Base-by-base conservation (phyloP, 208 protist species). In the Acanthamoeba royreba region DNA sequence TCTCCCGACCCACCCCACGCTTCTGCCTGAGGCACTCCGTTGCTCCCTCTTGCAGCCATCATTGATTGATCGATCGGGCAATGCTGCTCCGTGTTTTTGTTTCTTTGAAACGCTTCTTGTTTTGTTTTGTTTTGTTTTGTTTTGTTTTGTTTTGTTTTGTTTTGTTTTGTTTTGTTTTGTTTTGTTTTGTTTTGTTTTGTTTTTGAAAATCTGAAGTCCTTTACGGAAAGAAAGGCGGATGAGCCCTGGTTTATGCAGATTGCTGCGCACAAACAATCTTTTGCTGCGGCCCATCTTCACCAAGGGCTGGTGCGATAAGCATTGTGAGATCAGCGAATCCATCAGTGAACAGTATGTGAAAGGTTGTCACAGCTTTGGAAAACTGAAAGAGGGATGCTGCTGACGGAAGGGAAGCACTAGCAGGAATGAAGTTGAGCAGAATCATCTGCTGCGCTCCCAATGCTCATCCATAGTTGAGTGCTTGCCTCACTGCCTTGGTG, bases 381-480 rank as follows among this genome's bases (percentile, higher is more conserved):
- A 25, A 61, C 19, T 17, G 63, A 38, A 74, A 74, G 33, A 74
- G 63, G 33, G 63, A 8, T 38, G 22, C 8, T 13, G 22, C 63
- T 74, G 22, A 38, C 22, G 63, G 63, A 25, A 74, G 63, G 13
- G 63, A 25, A 40, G 63, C 63, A 28, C 9, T 74, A 28, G 63
- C 63, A 38, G 63, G 63, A 13, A 74, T 28, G 63, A 74, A 74
- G 63, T 74, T 74, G 63, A 74, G 63, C 9, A 74, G 63, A 74
- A 74, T 74, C 63, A 28, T 74, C 13, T 74, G 63, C 85, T 91
- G 85, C 28, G 85, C 85, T 91, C 85, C 55, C 85, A 91, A 72
- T 38, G 85, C 85, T 72, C 55, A 53, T 91, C 85, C 85, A 91
- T 91, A 91, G 85, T 45, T 35, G 85, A 45, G 53, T 35, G 40